These are phyloP conservation scores for Naganishia vishniacii DNA, from an alignment of 768 basidiomycete species.

Conservation along the genomic window DNA sequence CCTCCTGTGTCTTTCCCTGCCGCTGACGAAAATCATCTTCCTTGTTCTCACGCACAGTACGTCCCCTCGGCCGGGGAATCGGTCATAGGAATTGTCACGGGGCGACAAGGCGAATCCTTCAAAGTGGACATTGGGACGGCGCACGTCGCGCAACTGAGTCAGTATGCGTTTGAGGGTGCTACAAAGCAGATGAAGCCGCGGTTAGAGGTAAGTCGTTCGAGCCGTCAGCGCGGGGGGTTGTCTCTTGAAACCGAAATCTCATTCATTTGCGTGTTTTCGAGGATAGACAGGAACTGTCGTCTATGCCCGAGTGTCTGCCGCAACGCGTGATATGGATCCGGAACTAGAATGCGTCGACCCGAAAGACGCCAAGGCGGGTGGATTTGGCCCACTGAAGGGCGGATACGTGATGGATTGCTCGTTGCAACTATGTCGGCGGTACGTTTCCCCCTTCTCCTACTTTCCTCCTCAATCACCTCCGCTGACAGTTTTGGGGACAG, in stretches of 20 bases:
- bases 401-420: conserved; percentile 79
- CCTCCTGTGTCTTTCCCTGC: too few species aligned
- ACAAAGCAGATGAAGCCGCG: conserved; percentile 91
- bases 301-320: conserved; percentile 85
- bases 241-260: too few species aligned
- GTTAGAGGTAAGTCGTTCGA: conserved; percentile 66
- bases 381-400: conserved; percentile 86
- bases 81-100: conserved; percentile 75
- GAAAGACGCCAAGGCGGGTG: conserved; percentile 82
- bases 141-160: conserved; percentile 77
- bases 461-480: background rate
- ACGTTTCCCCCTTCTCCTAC: conserved; percentile 41
- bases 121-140: conserved; percentile 90
- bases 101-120: conserved; percentile 78
- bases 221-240: too few species aligned
- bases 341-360: conserved; percentile 96
- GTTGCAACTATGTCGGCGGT: conserved; percentile 80
- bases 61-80: conserved; percentile 82
- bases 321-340: conserved; percentile 96
- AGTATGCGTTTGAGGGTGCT: conserved; percentile 89
- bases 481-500: background rate
- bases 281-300: conserved; percentile 78
- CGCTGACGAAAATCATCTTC: conserved; percentile 1
- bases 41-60: conserved; percentile 57
- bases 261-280: background rate